Percentiles rank a stretch among this genome's conserved stretches.
These are phyloP conservation scores for Calonectria crousiana DNA, from an alignment of 2,329 filamentous ascomycete genomes.

Conservation along the genomic window DNA sequence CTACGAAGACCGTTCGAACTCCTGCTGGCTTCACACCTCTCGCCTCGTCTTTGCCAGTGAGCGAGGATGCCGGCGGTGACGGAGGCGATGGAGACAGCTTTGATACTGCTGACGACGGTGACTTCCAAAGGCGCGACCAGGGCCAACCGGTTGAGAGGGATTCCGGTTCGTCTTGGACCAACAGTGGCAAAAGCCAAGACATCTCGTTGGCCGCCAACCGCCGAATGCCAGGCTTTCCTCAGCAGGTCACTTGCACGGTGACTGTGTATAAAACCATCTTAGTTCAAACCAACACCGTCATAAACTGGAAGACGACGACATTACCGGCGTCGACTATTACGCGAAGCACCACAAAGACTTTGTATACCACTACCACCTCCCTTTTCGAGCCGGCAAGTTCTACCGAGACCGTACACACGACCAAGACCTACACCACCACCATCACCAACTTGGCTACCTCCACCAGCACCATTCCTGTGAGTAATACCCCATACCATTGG, in stretches of 20 bases:
- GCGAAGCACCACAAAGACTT: not conserved
- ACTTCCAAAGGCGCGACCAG: not conserved
- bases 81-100: not conserved
- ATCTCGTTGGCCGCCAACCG: not conserved
- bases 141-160: not conserved
- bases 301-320: not conserved
- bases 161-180: not conserved
- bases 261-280: not conserved
- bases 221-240: not conserved
- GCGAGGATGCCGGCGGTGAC: not conserved
- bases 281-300: not conserved
- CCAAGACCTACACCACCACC: not conserved
- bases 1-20: not conserved
- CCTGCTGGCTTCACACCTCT: not conserved
- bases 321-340: not conserved
- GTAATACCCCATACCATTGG: not conserved
- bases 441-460: not conserved
- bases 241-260: not conserved
- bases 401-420: not conserved
- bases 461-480: not conserved
- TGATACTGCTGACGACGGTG: not conserved
- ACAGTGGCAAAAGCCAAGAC: not conserved
- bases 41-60: not conserved
- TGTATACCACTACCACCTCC: not conserved
- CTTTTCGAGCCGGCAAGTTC: not conserved